A percentile compares a stretch with the other conserved stretches of the same genome.
These are phyloP conservation scores for Polygonum aviculare DNA, from an alignment of 148 eudicot genomes.

Conservation along the genomic window DNA sequence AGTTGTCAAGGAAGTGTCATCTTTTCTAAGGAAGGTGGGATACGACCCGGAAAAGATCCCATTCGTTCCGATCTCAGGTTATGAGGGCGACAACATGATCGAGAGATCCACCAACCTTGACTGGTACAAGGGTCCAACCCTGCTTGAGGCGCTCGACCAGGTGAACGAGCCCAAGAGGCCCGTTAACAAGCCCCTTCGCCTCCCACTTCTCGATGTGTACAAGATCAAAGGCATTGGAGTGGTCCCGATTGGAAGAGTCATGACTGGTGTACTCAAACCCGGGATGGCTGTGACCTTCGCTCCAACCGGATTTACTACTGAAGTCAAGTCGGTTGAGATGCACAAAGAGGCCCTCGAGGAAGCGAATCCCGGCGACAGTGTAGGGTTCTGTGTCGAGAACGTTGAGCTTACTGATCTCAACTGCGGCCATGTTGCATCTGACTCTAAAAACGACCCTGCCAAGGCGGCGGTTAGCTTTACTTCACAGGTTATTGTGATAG, in stretches of 20 bases:
- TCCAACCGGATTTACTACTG: conserved; percentile 25
- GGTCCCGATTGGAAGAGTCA: conserved; percentile 30
- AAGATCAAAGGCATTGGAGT: conserved; percentile 20
- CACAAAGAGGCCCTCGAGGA: conserved; percentile 25
- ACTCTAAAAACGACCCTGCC: conserved; percentile 29
- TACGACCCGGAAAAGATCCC: conserved; percentile 29
- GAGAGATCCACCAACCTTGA: conserved; percentile 35
- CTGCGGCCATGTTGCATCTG: conserved; percentile 25
- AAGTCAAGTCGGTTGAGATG: conserved; percentile 36
- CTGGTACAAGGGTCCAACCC: conserved; percentile 40
- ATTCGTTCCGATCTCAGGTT: conserved; percentile 33
- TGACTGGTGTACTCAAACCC: conserved; percentile 29
- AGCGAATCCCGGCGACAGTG: conserved; percentile 29
- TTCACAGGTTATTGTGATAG: conserved; percentile 29
- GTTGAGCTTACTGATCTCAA: conserved; percentile 28
- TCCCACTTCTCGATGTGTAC: conserved; percentile 32
- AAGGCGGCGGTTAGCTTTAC: conserved; percentile 27
- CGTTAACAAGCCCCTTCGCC: conserved; percentile 33
- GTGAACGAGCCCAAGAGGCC: conserved; percentile 31
- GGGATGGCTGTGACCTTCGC: conserved; percentile 24
- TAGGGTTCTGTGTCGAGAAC: conserved; percentile 28
- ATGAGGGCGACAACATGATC: conserved; percentile 34
- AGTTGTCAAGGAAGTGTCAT: conserved; percentile 30
- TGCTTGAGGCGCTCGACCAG: conserved; percentile 30
- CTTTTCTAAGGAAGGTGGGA: conserved; percentile 28